These are phyloP conservation scores for Fonsecaea multimorphosa DNA, from an alignment of 2,329 filamentous ascomycete genomes.

Conservation along the genomic window DNA sequence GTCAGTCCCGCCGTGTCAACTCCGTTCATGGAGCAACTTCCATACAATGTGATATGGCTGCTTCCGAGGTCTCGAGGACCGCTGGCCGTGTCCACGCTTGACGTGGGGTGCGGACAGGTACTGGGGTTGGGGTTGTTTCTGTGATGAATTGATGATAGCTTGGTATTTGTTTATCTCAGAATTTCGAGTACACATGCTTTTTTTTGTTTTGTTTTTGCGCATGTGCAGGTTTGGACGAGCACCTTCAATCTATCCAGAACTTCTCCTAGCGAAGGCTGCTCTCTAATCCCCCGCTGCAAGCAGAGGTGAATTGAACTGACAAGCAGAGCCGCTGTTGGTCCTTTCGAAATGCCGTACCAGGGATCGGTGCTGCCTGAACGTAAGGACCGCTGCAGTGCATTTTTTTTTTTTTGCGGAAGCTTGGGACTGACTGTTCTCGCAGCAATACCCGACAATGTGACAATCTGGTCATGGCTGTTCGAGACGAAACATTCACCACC, in stretches of 20 bases:
- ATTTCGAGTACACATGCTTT: not conserved
- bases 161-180: not conserved
- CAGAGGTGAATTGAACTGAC: not conserved
- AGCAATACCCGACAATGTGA: not conserved
- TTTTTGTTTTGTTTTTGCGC: not conserved
- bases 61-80: not conserved
- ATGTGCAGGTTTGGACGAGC: not conserved
- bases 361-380: not conserved
- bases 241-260: not conserved
- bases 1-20: not conserved
- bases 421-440: not conserved
- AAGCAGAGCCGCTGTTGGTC: not conserved
- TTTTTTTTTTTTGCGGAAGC: not conserved
- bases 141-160: not conserved
- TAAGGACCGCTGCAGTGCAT: not conserved
- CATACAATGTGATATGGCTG: not conserved
- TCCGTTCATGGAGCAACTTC: not conserved
- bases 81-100: not conserved
- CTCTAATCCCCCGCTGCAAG: not conserved
- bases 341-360: not conserved
- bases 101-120: not conserved
- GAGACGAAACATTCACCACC: not conserved
- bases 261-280: not conserved
- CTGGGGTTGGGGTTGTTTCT: not conserved
- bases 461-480: conserved; percentile 10